phyloP scores from a whole-genome alignment of 352 stramenopile genomes.

The Globisporangium cederbergense region DNA sequence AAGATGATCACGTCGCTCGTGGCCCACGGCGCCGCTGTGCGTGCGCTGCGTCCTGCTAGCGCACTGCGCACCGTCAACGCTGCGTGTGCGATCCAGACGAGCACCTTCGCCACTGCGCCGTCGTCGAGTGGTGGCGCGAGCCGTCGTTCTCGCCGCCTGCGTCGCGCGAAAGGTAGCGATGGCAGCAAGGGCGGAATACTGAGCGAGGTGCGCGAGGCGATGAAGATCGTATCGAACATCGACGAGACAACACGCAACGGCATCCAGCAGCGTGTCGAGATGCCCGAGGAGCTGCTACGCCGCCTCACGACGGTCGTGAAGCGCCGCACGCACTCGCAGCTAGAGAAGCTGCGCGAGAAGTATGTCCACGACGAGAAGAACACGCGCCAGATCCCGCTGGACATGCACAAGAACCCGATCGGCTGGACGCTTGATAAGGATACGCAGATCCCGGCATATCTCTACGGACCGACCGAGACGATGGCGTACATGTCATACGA shows the following conservation, averaged over 20 bases:
- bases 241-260: slow-evolving; percentile 60
- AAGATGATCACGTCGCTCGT: slow-evolving; percentile 8
- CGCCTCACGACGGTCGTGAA: slow-evolving; percentile 63
- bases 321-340: slow-evolving; percentile 73
- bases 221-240: slow-evolving; percentile 55
- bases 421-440: slow-evolving; percentile 77
- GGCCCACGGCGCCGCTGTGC: not conserved
- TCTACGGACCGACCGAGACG: slow-evolving; percentile 72
- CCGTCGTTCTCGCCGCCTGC: slow-evolving; percentile 42
- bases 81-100: slow-evolving; percentile 8
- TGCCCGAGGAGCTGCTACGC: slow-evolving; percentile 58
- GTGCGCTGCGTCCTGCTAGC: slow-evolving; percentile 6
- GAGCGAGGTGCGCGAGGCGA: slow-evolving; percentile 32
- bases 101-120: slow-evolving; percentile 3
- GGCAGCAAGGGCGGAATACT: slow-evolving; percentile 15
- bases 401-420: slow-evolving; percentile 74
- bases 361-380: slow-evolving; percentile 42
- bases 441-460: slow-evolving; percentile 55
- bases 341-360: slow-evolving; percentile 63
- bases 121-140: slow-evolving; percentile 16
- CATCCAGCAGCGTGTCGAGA: slow-evolving; percentile 64
- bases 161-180: slow-evolving; percentile 27
- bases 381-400: slow-evolving; percentile 53
- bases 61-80: not conserved
- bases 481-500: slow-evolving; percentile 72